Percentiles rank a stretch among this genome's conserved stretches.
Evolutionary conservation across 1,139 yeast genomes (phyloP).

Genomic region (Debaryomycetaceae sp.): DNA sequence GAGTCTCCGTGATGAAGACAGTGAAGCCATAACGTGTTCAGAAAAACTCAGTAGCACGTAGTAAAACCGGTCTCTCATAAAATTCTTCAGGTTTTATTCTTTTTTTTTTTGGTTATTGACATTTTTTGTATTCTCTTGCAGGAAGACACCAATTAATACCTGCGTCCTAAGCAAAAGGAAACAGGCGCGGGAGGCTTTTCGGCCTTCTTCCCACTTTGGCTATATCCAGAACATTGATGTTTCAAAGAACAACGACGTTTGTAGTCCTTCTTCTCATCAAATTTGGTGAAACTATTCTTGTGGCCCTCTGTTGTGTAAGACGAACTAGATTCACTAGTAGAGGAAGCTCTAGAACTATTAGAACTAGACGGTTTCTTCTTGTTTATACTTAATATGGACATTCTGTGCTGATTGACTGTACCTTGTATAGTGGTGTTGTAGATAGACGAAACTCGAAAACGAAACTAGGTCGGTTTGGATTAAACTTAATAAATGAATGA

Average conservation of each 20-base stretch:
- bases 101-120: too few relatives aligned
- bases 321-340: not conserved
- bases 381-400: slow-evolving; percentile 12
- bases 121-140: not conserved
- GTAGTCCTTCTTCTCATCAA: slow-evolving; percentile 47
- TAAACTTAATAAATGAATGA: not conserved
- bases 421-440: not conserved
- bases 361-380: slow-evolving; percentile 13
- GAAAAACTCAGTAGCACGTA: not conserved
- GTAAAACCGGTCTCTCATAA: not conserved
- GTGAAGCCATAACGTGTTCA: not conserved
- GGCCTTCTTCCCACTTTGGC: slow-evolving; percentile 1
- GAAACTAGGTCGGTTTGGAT: not conserved
- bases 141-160: slow-evolving; percentile 1
- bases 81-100: not conserved
- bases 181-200: slow-evolving; percentile 29
- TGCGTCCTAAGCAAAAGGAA: slow-evolving; percentile 34
- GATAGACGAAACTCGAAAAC: not conserved
- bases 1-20: not conserved
- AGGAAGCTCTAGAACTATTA: slow-evolving; percentile 5
- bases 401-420: slow-evolving; percentile 1
- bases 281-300: slow-evolving; percentile 19
- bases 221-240: slow-evolving; percentile 12
- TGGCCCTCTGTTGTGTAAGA: slow-evolving; percentile 2
- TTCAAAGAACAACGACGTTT: slow-evolving; percentile 36